These are phyloP conservation scores for Aspergillus steynii DNA, from an alignment of 495 filamentous ascomycete genomes.

Conservation along the genomic window DNA sequence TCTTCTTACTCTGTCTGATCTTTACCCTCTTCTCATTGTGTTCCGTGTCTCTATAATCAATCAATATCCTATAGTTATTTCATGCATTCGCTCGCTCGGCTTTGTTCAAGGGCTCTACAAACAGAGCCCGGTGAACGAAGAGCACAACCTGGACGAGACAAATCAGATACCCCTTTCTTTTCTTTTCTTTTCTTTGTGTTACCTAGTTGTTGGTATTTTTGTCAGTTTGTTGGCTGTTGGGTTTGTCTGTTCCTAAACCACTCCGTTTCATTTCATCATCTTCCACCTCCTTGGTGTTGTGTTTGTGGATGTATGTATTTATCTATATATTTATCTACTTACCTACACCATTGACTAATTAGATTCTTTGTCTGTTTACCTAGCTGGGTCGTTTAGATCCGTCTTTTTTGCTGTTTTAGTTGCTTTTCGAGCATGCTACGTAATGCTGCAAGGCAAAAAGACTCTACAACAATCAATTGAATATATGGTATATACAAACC, in stretches of 20 bases:
- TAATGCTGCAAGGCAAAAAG: constrained; percentile 1
- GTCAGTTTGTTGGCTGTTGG: background rate
- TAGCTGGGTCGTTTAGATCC: too few relatives aligned
- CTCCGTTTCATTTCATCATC: background rate
- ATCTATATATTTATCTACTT: background rate
- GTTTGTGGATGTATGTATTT: background rate
- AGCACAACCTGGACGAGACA: background rate
- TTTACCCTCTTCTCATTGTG: background rate
- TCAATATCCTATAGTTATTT: background rate
- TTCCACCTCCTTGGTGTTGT: background rate
- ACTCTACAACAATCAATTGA: constrained; percentile 1
- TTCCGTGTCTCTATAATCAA: background rate
- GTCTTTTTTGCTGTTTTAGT: too few relatives aligned
- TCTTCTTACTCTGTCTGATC: background rate
- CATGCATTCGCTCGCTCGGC: too few relatives aligned
- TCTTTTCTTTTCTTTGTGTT: background rate
- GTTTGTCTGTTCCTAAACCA: background rate
- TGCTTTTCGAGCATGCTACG: too few relatives aligned
- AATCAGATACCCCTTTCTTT: background rate
- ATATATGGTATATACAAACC: constrained; percentile 1
- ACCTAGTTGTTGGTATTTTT: background rate
- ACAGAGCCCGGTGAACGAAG: background rate
- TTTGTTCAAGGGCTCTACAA: too few relatives aligned
- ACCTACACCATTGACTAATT: background rate
- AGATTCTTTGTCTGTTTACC: too few relatives aligned